phyloP scores from a whole-genome alignment of 768 basidiomycete species.

The Russula virescens region DNA sequence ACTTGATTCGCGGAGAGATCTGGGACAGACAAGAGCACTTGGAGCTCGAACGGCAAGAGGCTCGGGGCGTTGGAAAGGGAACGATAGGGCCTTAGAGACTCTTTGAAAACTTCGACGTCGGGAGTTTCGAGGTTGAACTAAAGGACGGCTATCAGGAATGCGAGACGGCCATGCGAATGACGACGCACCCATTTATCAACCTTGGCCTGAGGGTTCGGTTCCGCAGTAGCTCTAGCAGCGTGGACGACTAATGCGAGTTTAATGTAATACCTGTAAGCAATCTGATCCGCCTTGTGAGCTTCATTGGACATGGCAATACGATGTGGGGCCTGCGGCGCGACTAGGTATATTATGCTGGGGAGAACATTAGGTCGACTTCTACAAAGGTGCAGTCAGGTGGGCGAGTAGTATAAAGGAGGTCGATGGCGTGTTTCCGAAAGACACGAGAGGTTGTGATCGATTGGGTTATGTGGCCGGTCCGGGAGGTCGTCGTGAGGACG shows the following conservation, averaged over 20 bases:
- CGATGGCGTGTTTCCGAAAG: neutral
- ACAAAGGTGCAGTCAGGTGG: neutral
- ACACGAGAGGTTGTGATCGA: neutral
- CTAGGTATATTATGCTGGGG: conserved; percentile 20
- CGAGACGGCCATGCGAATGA: neutral
- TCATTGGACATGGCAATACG: conserved; percentile 46
- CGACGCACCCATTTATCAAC: conserved; percentile 76
- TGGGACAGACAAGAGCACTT: conserved; percentile 66
- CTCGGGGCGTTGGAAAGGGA: conserved; percentile 42
- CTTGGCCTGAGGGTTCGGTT: conserved; percentile 41
- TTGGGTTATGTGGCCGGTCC: neutral
- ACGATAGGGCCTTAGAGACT: conserved; percentile 56
- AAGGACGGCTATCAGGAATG: conserved; percentile 2
- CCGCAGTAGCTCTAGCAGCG: conserved; percentile 62
- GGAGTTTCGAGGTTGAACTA: conserved; percentile 82
- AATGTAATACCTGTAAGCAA: conserved; percentile 75
- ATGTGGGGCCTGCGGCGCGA: conserved; percentile 16
- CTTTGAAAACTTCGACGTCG: conserved; percentile 62
- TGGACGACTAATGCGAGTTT: conserved; percentile 75
- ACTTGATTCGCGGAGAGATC: conserved; percentile 65
- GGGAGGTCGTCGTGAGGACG: conserved; percentile 7
- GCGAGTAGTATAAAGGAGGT: neutral
- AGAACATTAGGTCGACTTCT: conserved; percentile 22
- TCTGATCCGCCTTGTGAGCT: conserved; percentile 74
- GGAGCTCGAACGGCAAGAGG: conserved; percentile 52